Evolutionary conservation across 2,329 filamentous ascomycete genomes (phyloP).

Genomic region (Verticillium alfalfae): DNA sequence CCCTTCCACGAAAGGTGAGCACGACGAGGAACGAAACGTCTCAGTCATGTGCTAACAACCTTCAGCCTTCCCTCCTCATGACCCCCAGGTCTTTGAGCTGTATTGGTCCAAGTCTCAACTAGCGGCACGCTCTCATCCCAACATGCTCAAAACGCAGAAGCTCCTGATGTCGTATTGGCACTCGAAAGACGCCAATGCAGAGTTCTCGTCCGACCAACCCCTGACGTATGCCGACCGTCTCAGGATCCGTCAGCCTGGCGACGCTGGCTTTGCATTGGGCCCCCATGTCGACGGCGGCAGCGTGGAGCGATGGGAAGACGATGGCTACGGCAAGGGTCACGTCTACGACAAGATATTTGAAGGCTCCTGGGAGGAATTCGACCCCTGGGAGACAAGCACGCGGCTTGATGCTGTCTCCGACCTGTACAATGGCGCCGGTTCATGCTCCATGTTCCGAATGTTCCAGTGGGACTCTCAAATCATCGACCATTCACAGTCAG

Average conservation of each 20-base stretch:
- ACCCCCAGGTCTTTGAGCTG: conserved; percentile 68
- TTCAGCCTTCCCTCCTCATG: conserved; percentile 57
- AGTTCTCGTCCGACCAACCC: conserved; percentile 48
- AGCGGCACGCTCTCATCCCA: conserved; percentile 60
- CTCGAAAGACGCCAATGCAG: conserved; percentile 38
- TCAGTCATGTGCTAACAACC: background rate
- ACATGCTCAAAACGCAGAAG: conserved; percentile 54
- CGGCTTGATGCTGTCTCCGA: conserved; percentile 66
- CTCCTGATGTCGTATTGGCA: conserved; percentile 62
- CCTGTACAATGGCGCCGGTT: conserved; percentile 74
- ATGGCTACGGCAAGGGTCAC: conserved; percentile 58
- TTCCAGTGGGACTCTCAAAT: background rate
- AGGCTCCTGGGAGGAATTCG: conserved; percentile 75
- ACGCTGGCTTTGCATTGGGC: conserved; percentile 64
- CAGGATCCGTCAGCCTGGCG: conserved; percentile 66
- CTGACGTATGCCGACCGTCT: conserved; percentile 66
- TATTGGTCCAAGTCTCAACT: conserved; percentile 71
- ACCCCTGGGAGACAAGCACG: conserved; percentile 73
- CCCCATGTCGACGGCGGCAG: conserved; percentile 71
- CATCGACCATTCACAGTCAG: background rate
- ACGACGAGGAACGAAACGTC: background rate
- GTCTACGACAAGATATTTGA: conserved; percentile 71
- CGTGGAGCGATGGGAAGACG: conserved; percentile 67
- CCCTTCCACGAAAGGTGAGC: conserved; percentile 46
- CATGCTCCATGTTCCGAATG: conserved; percentile 80